Base-by-base conservation (phyloP, 1,139 yeast genomes). In the Blastobotrys proliferans region DNA sequence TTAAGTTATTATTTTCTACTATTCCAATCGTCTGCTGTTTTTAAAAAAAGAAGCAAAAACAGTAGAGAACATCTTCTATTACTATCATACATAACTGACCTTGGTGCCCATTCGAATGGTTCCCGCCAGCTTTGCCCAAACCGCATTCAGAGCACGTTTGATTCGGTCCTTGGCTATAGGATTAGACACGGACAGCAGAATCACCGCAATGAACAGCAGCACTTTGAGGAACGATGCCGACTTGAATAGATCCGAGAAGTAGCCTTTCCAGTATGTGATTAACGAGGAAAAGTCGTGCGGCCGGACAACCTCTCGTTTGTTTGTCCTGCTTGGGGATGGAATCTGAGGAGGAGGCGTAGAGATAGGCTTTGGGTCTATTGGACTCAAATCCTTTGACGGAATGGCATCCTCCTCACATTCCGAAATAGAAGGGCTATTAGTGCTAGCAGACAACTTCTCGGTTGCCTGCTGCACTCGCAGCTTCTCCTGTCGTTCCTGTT, bases 61-160 rank as follows among this genome's bases (percentile, higher is more conserved):
- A n/a, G n/a, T n/a, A n/a, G n/a, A n/a, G n/a, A n/a, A n/a, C n/a
- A n/a, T 17, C 6, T 30, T 6, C 13, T 16, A 17, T 30, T 30
- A 29, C 14, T 9, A 31, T 18, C 46, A 55, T 20, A 55, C 51
- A 40, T 54, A 54, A 43, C 57, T 52, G 18, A 55, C 58, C 38
- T 54, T 55, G 22, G 54, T 43, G 9, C 57, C 58, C 58, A 55
- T 55, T 25, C 51, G 43, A 11, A 49, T 37, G 1, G 58, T 54
- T 21, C 50, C 45, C 13, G 45, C 26, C 9, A 53, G 37, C 41
- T 50, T 54, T 8, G 46, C 35, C 52, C 54, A 50, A n/a, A 53
- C 16, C 8, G 28, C 31, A 9, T 27, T 28, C 6, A 52, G 11
- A 5, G 44, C 27, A 18, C 48, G 36, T 14, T 38, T 38, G 8